phyloP scores from a whole-genome alignment of 768 basidiomycete genomes.

The Hemileccinum rubropunctum region DNA sequence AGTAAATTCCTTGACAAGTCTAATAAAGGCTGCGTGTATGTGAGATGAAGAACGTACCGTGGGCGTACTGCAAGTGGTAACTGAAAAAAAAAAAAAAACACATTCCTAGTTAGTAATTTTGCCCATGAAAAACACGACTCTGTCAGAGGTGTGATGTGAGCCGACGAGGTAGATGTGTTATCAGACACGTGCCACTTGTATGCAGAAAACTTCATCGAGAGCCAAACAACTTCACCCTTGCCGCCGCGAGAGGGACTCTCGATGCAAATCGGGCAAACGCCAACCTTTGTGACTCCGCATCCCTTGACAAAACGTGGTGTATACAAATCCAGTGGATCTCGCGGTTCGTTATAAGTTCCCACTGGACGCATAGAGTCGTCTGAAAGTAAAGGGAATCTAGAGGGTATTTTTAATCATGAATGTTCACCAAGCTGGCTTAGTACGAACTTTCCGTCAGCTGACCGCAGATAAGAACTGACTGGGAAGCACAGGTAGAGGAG shows the following conservation, averaged over 20 bases:
- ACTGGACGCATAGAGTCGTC: conserved; percentile 24
- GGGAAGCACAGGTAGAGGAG: conserved; percentile 74
- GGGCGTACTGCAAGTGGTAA: conserved; percentile 81
- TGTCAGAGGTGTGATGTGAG: conserved; percentile 10
- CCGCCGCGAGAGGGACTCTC: conserved; percentile 63
- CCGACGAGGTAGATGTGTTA: neutral
- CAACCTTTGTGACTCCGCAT: conserved; percentile 63
- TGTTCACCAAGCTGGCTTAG: neutral
- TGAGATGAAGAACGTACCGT: conserved; percentile 45
- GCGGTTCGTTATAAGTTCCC: conserved; percentile 60
- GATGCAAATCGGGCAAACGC: conserved; percentile 74
- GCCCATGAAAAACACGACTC: conserved; percentile 11
- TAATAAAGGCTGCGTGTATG: neutral
- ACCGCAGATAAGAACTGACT: conserved; percentile 52
- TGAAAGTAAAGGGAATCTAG: conserved; percentile 19
- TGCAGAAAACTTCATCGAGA: conserved; percentile 77
- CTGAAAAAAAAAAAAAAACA: no score
- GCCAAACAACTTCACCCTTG: conserved; percentile 61
- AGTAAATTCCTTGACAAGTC: conserved; percentile 58
- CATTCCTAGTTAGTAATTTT: conserved; percentile 2
- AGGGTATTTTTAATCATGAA: conserved; percentile 1
- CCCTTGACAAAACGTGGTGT: conserved; percentile 78
- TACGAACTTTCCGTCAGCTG: conserved; percentile 39
- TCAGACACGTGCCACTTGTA: conserved; percentile 65
- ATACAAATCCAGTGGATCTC: conserved; percentile 64